These are phyloP conservation scores for Neurospora intermedia DNA, from an alignment of 495 filamentous ascomycete species.

Conservation along the genomic window DNA sequence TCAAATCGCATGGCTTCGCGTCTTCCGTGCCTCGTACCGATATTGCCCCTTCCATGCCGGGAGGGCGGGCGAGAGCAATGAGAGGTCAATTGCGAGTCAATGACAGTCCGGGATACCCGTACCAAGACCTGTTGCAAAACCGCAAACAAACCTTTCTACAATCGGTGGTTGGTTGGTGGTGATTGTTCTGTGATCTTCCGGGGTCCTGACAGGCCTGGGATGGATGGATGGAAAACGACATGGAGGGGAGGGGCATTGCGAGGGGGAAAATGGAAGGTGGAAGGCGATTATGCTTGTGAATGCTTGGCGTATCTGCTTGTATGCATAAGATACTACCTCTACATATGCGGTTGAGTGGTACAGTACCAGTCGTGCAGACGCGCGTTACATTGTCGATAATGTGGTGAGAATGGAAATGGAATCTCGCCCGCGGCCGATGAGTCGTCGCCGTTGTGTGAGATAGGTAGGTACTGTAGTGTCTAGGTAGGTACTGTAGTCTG, in stretches of 20 bases:
- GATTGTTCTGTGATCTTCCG: not conserved
- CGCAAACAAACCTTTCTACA: not conserved
- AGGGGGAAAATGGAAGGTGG: not conserved
- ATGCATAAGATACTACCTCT: not conserved
- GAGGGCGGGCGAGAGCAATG: not conserved
- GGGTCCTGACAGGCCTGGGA: not conserved
- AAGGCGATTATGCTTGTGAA: not conserved
- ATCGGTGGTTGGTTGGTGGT: not conserved
- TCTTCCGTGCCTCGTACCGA: not conserved
- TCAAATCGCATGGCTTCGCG: not conserved
- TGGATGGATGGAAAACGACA: not conserved
- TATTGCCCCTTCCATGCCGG: not conserved
- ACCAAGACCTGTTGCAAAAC: not conserved
- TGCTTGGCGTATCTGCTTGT: not conserved
- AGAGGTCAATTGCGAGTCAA: not conserved
- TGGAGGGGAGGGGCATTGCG: not conserved
- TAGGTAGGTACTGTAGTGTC: not conserved
- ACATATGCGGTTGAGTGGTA: not conserved
- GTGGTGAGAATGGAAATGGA: not conserved
- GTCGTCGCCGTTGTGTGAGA: not conserved
- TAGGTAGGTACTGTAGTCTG: not conserved
- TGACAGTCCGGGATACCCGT: not conserved
- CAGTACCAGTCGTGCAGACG: not conserved
- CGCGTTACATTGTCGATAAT: not conserved
- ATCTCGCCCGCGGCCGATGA: too few relatives aligned